A percentile compares a stretch with the other conserved stretches of the same genome.
Conservation (phyloP, 257 asterid genomes). For the Ilex asprella region DNA sequence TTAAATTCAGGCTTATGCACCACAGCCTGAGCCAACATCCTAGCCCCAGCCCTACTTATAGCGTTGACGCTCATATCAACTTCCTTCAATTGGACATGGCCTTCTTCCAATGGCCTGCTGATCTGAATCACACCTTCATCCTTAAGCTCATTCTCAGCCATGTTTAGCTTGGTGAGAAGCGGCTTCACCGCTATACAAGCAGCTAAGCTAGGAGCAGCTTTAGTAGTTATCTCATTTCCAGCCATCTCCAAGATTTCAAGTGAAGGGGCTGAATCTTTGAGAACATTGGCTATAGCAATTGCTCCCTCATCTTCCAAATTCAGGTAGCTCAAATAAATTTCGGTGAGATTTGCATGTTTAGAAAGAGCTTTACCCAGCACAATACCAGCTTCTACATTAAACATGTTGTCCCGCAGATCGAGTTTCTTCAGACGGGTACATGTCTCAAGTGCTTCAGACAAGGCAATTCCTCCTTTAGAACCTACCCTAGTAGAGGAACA, state of each 20-base stretch:
- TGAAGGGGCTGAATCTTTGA: slow-evolving; percentile 54
- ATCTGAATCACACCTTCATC: slow-evolving; percentile 79
- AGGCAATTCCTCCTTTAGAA: slow-evolving; percentile 74
- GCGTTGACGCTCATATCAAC: slow-evolving; percentile 70
- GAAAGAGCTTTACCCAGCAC: slow-evolving; percentile 59
- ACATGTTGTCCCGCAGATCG: slow-evolving; percentile 94
- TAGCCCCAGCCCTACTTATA: slow-evolving; percentile 54
- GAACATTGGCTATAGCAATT: slow-evolving; percentile 59
- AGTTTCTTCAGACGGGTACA: slow-evolving; percentile 68
- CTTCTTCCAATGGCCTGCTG: slow-evolving; percentile 50
- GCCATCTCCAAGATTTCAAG: slow-evolving; percentile 79
- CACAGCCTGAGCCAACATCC: slow-evolving; percentile 56
- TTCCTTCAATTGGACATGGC: slow-evolving; percentile 55
- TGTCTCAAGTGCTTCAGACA: slow-evolving; percentile 65
- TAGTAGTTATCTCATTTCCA: slow-evolving; percentile 83
- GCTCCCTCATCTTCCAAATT: slow-evolving; percentile 87
- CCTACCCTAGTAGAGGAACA: slow-evolving; percentile 94
- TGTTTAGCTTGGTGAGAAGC: slow-evolving; percentile 54
- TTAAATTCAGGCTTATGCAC: slow-evolving; percentile 51
- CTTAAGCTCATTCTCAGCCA: slow-evolving; percentile 79
- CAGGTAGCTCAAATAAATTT: slow-evolving; percentile 76
- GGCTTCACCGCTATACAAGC: slow-evolving; percentile 50
- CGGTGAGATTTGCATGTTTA: slow-evolving; percentile 42
- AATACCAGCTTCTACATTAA: slow-evolving; percentile 69
- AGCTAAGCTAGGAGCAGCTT: slow-evolving; percentile 58